Conservation (phyloP, 1,139 yeast species). For the Yamadazyma kanchanaburiensis region DNA sequence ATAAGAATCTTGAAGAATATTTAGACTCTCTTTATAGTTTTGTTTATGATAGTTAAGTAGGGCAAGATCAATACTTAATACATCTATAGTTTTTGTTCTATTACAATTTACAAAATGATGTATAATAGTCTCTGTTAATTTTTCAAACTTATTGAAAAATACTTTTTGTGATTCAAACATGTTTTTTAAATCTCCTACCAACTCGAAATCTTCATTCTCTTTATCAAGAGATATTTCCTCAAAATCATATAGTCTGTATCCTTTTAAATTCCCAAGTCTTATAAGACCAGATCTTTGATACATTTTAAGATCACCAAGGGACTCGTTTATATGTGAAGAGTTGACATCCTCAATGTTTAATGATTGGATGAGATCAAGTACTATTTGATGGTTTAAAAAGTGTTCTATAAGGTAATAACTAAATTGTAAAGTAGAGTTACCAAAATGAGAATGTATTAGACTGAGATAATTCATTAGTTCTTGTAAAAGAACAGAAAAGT, state of each 20-base stretch:
- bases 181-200: conserved; percentile 6
- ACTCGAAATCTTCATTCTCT: background rate
- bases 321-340: conserved; percentile 34
- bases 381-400: conserved; percentile 7
- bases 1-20: conserved; percentile 65
- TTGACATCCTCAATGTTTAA: conserved; percentile 10
- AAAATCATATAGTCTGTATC: conserved; percentile 30
- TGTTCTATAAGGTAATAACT: conserved; percentile 27
- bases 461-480: conserved; percentile 34
- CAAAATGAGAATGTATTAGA: conserved; percentile 26
- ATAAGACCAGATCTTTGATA: conserved; percentile 42
- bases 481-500: conserved; percentile 31
- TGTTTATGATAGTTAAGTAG: conserved; percentile 57
- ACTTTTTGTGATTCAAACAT: conserved; percentile 15
- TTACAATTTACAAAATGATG: conserved; percentile 45
- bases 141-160: conserved; percentile 24
- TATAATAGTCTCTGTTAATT: conserved; percentile 41
- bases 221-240: conserved; percentile 16
- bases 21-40: conserved; percentile 58
- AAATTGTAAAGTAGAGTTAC: conserved; percentile 23
- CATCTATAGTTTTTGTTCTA: conserved; percentile 64
- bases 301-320: conserved; percentile 44
- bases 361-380: conserved; percentile 14
- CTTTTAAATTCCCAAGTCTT: conserved; percentile 30
- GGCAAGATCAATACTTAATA: conserved; percentile 80